Base-by-base conservation (phyloP, 192 early-diverging fungal species). In the Helicostylum pulchrum region DNA sequence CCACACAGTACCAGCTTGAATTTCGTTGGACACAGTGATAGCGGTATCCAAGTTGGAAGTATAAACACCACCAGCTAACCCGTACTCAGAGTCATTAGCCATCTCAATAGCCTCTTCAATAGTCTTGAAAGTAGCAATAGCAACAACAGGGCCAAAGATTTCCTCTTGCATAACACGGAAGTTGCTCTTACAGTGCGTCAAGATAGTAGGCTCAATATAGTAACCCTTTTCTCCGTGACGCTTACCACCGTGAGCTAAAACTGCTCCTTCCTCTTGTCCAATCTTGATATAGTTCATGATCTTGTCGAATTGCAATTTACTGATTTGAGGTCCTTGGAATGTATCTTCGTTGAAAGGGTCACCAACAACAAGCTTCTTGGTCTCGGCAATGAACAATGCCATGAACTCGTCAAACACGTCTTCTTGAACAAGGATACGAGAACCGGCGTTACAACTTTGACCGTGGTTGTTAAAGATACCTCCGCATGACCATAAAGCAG, bases 61-160 rank as follows among this genome's bases (percentile, higher is more conserved):
- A 83, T 88, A 93, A 6, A 93, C 72, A 12, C 81, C 79, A 44
- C 88, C 83, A 4, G 81, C 77, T 26, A 93, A 81, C 6, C 90
- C 90, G 48, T 91, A 92, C 44, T 76, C 54, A 4, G 80, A 87
- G 52, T 86, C 77, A 64, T 94, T 94, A 31, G 89, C 84, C 26
- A 78, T 72, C 21, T 73, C 59, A 12, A 94, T 70, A 19, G 71
- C 92, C 53, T 94, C 87, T 8, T 86, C 86, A 64, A 90, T 86
- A 5, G 85, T 89, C 45, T 87, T 78, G 54, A 94, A 94, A 0
- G 87, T 79, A 53, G 78, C 68, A 20, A 94, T 74, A 20, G 82
- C 81, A 20, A 91, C 87, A 11, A 94, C 90, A n/a, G 90, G 91
- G 17, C 90, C 89, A 80, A 93, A 93, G 23, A 91, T 90, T 66